Percentiles rank a stretch among this genome's conserved stretches.
These are phyloP conservation scores for Pulveroboletus frians DNA, from an alignment of 768 basidiomycete genomes.

Conservation along the genomic window DNA sequence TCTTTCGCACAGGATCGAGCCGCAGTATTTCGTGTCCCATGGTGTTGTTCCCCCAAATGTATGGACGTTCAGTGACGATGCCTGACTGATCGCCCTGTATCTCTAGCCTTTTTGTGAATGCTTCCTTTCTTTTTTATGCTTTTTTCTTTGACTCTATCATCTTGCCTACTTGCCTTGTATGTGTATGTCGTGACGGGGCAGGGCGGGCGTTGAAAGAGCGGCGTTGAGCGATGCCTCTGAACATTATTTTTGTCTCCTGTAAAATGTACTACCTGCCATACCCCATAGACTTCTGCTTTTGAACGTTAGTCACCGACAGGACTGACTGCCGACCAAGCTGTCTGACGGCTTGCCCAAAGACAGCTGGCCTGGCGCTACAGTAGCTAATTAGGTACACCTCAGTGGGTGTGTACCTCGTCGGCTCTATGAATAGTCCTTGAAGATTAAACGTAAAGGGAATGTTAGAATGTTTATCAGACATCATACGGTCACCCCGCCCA, in stretches of 20 bases:
- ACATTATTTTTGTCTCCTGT: constrained; percentile 20
- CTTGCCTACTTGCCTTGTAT: constrained; percentile 25
- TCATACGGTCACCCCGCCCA: too few relatives aligned
- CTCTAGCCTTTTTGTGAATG: constrained; percentile 16
- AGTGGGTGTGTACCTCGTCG: too few relatives aligned
- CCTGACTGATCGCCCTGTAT: constrained; percentile 4
- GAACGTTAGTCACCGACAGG: background rate
- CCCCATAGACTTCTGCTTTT: constrained; percentile 21
- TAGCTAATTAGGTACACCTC: too few relatives aligned
- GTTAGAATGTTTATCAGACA: too few relatives aligned
- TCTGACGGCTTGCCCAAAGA: too few relatives aligned
- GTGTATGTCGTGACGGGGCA: constrained; percentile 18
- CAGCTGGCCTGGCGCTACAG: too few relatives aligned
- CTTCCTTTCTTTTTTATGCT: constrained; percentile 1
- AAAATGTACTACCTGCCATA: constrained; percentile 22
- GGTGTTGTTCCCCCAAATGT: constrained; percentile 7
- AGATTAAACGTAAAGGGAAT: background rate
- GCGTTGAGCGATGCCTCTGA: constrained; percentile 10
- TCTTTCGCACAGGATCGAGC: constrained; percentile 7
- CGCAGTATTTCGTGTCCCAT: constrained; percentile 13
- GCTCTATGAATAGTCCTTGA: background rate
- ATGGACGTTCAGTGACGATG: constrained; percentile 18
- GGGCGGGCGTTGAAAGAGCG: constrained; percentile 14
- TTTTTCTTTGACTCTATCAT: constrained; percentile 4
- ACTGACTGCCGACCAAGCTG: too few relatives aligned